phyloP scores from a whole-genome alignment of 2,329 filamentous ascomycete species.

The Hymenoscyphus repandus region DNA sequence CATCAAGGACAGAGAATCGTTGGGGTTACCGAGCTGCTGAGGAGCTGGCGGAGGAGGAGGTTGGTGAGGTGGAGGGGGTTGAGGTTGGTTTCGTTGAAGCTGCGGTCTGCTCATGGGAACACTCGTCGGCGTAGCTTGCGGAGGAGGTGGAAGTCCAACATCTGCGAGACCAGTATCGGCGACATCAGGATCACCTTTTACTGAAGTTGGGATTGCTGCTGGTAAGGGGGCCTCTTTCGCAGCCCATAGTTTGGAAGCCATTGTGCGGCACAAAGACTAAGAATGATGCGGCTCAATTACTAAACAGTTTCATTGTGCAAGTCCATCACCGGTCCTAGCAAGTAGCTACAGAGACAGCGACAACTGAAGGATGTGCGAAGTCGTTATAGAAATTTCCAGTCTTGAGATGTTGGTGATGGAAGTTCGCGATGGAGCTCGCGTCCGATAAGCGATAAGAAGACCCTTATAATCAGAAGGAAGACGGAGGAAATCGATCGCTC shows the following conservation, averaged over 20 bases:
- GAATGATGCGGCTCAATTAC: too few species aligned
- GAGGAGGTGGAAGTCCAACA: conserved; percentile 27
- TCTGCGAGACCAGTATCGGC: conserved; percentile 39
- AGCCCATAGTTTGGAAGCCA: conserved; percentile 9
- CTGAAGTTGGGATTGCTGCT: conserved; percentile 1
- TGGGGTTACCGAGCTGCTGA: conserved; percentile 35
- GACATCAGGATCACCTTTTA: conserved; percentile 33
- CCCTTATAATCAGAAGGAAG: too few species aligned
- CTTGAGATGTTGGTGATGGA: not conserved
- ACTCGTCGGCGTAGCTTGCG: conserved; percentile 9
- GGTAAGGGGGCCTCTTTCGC: not conserved
- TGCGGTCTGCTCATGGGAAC: conserved; percentile 27
- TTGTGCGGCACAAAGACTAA: not conserved
- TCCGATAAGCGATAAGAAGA: conserved; percentile 1
- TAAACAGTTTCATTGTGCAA: too few species aligned
- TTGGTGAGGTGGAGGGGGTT: conserved; percentile 33
- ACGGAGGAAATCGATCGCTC: too few species aligned
- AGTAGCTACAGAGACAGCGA: too few species aligned
- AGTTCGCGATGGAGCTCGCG: not conserved
- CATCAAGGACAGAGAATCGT: conserved; percentile 69
- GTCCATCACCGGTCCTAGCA: conserved; percentile 14
- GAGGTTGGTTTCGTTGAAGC: conserved; percentile 34
- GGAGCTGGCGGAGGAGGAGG: conserved; percentile 29
- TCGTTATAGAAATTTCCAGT: not conserved
- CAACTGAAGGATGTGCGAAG: conserved; percentile 6